Conservation (phyloP, 2,329 filamentous ascomycete species). For the Lithohypha guttulata region DNA sequence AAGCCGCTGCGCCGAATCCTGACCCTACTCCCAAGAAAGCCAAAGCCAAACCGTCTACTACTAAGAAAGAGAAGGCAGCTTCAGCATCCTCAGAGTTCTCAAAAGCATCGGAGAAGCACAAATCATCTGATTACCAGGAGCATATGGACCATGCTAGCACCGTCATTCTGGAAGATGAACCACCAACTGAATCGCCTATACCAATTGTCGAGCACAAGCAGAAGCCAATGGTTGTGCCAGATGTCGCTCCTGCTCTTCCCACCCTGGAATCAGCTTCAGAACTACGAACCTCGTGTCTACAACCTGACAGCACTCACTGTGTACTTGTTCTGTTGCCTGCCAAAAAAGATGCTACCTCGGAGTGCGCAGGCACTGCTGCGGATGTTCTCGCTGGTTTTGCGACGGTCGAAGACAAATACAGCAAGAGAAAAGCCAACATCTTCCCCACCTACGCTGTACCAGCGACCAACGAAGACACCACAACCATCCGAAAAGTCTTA, state of each 20-base stretch:
- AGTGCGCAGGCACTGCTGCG: slow-evolving; percentile 31
- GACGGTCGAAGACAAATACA: slow-evolving; percentile 66
- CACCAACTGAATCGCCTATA: slow-evolving; percentile 45
- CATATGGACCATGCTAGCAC: slow-evolving; percentile 39
- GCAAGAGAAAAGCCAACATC: slow-evolving; percentile 52
- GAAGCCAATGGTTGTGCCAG: slow-evolving; percentile 39
- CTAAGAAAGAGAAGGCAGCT: slow-evolving; percentile 27
- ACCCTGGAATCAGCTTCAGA: slow-evolving; percentile 53
- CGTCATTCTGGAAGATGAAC: slow-evolving; percentile 38
- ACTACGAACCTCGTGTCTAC: slow-evolving; percentile 62
- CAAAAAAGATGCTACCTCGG: slow-evolving; percentile 40
- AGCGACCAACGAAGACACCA: slow-evolving; percentile 46
- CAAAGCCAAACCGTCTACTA: slow-evolving; percentile 24
- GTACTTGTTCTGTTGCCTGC: slow-evolving; percentile 62
- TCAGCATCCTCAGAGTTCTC: slow-evolving; percentile 40
- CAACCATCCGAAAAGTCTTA: slow-evolving; percentile 49
- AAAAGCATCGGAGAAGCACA: slow-evolving; percentile 42
- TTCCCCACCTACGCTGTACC: slow-evolving; percentile 79
- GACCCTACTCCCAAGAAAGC: slow-evolving; percentile 48
- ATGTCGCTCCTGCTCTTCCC: slow-evolving; percentile 52
- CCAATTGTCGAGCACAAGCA: slow-evolving; percentile 36
- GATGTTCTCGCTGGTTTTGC: slow-evolving; percentile 55
- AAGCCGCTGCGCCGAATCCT: slow-evolving; percentile 67
- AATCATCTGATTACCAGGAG: slow-evolving; percentile 38
- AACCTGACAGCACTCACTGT: slow-evolving; percentile 67